Evolutionary conservation across 257 asterid species (phyloP), one percentile per base, ranked within the genome.

Genomic region (Ballota nigra): DNA sequence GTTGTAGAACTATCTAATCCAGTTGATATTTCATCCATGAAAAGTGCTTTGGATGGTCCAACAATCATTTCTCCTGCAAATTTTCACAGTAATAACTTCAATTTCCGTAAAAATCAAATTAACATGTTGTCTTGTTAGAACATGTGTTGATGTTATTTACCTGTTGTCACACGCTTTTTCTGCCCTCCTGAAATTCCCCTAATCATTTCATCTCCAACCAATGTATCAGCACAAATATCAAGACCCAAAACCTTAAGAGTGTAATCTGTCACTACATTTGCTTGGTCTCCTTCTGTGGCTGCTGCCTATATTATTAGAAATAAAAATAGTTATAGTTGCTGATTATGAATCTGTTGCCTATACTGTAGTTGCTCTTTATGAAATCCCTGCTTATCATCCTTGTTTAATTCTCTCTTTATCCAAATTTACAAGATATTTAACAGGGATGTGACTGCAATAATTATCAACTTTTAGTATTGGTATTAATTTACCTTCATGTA

Each of bases 11-110:
- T 87, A 68, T 87, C 93, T 65, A 87, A 72, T 38, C 93, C 93
- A 5, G 90, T 87, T 0, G 93, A 87, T 63, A 87, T 87, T 69
- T 87, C 93, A 49, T 87, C 93, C 93, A 87, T 87, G 85, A 87
- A 87, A 58, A 87, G 83, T 12, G 93, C 93, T 68, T 83, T 79
- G 11, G 89, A 77, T 8, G 94, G 94, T 47, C 94, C 93, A 47
- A 87, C 93, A 8, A 87, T 75, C 93, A 87, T 85, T 62, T 85
- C 93, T 4, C 86, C 89, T 69, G 83, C 56, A 71, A 68, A 33
- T 66, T 64, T 51, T 15, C 10, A 55, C 71, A 15, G 0, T n/a
- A 58, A 57, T 29, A 28, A 31, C 26, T 8, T 78, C 70, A 67
- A 33, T 67, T 22, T 13, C 71, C 13, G 6, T 18, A 15, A 28